phyloP scores from a whole-genome alignment of 2,329 filamentous ascomycete species.

The Pyrenochaeta sp. region DNA sequence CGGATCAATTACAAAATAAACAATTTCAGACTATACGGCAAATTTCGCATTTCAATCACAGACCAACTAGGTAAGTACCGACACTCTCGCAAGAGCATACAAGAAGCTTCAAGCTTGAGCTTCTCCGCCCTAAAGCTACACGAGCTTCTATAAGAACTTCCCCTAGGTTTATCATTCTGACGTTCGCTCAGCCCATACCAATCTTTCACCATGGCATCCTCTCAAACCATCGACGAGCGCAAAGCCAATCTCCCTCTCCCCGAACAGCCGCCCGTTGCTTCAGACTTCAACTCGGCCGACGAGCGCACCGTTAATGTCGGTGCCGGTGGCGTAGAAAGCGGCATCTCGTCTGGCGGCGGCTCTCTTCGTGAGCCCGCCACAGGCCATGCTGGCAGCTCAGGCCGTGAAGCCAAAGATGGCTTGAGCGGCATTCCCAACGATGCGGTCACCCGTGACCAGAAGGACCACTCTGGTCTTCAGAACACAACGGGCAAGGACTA shows the following conservation, averaged over 20 bases:
- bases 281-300: slow-evolving; percentile 80
- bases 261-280: slow-evolving; percentile 77
- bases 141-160: background rate
- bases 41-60: slow-evolving; percentile 1
- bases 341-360: slow-evolving; percentile 57
- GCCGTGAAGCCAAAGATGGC: slow-evolving; percentile 68
- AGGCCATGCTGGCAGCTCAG: slow-evolving; percentile 64
- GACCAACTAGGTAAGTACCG: slow-evolving; percentile 18
- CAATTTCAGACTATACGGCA: background rate
- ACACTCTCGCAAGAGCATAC: too few relatives aligned
- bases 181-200: slow-evolving; percentile 10
- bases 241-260: slow-evolving; percentile 80
- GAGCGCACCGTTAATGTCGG: slow-evolving; percentile 74
- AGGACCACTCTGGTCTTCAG: slow-evolving; percentile 51
- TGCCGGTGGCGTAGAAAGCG: slow-evolving; percentile 62
- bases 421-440: slow-evolving; percentile 67
- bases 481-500: slow-evolving; percentile 55
- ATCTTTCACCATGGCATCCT: slow-evolving; percentile 33
- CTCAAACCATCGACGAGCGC: slow-evolving; percentile 68
- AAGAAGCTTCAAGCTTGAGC: background rate
- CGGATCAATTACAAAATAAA: slow-evolving; percentile 2
- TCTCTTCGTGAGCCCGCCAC: slow-evolving; percentile 58
- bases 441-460: slow-evolving; percentile 60
- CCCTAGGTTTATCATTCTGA: slow-evolving; percentile 4
- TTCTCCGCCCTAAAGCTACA: background rate